A percentile compares a stretch with the other conserved stretches of the same genome.
Evolutionary conservation across 2,329 filamentous ascomycete species (phyloP).

Genomic region (Phyllosticta capitalensis): DNA sequence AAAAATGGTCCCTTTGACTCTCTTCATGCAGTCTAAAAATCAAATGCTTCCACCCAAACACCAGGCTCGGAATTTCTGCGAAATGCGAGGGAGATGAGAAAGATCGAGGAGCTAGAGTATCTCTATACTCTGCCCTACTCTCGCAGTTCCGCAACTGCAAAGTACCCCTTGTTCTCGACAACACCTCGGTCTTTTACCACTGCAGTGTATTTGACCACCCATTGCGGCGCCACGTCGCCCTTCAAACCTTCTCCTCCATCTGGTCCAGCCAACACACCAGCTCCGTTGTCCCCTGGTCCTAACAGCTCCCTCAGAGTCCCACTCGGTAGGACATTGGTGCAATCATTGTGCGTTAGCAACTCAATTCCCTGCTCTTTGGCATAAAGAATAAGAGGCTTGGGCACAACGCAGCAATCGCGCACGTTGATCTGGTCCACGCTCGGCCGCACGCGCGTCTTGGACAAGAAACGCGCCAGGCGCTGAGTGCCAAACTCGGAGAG

Average conservation of each 20-base stretch:
- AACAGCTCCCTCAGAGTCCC: slow-evolving; percentile 80
- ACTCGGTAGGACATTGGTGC: slow-evolving; percentile 77
- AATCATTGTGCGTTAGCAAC: slow-evolving; percentile 87
- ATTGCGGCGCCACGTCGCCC: slow-evolving; percentile 76
- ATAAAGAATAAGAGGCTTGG: slow-evolving; percentile 72
- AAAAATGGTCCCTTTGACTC: background rate
- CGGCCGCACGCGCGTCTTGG: slow-evolving; percentile 60
- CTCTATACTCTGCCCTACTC: slow-evolving; percentile 18
- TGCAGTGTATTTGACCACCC: slow-evolving; percentile 96
- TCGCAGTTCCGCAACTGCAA: slow-evolving; percentile 69
- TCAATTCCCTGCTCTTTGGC: slow-evolving; percentile 80
- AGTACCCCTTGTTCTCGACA: slow-evolving; percentile 97
- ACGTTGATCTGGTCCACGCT: slow-evolving; percentile 94
- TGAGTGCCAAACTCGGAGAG: slow-evolving; percentile 86
- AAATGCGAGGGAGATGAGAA: background rate
- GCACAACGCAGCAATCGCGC: slow-evolving; percentile 90
- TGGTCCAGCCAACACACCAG: slow-evolving; percentile 62
- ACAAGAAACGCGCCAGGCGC: slow-evolving; percentile 68
- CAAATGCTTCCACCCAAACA: background rate
- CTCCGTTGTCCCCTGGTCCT: slow-evolving; percentile 60
- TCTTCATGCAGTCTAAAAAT: background rate
- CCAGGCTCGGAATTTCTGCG: background rate
- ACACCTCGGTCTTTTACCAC: slow-evolving; percentile 90
- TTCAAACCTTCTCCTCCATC: slow-evolving; percentile 50
- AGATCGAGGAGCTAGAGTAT: background rate